A percentile compares a stretch with the other conserved stretches of the same genome.
phyloP scores from a whole-genome alignment of 1,284 basidiomycete genomes.

The Heterobasidion annosum region DNA sequence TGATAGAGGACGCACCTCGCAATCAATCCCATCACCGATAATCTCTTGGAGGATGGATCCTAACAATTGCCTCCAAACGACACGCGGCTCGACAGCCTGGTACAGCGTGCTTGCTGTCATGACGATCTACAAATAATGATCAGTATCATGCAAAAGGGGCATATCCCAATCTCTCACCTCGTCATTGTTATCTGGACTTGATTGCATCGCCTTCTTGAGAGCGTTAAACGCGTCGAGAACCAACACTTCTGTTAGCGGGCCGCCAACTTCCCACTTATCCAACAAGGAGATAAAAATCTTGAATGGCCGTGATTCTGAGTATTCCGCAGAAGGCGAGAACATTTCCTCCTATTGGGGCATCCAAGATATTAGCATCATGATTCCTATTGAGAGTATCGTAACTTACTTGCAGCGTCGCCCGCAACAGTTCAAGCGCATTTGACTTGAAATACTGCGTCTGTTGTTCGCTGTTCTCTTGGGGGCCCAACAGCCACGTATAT shows the following conservation, averaged over 20 bases:
- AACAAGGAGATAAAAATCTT: conserved; percentile 92
- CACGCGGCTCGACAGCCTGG: conserved; percentile 85
- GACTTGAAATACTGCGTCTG: conserved; percentile 67
- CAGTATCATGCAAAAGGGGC: conserved; percentile 7
- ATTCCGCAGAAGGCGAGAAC: conserved; percentile 59
- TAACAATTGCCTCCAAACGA: conserved; percentile 80
- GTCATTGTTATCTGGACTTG: conserved; percentile 41
- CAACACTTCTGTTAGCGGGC: conserved; percentile 68
- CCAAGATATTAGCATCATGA: background rate
- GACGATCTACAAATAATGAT: conserved; percentile 39
- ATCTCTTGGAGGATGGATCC: conserved; percentile 45
- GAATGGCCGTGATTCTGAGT: conserved; percentile 78
- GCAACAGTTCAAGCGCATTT: conserved; percentile 64
- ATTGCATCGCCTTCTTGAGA: conserved; percentile 49
- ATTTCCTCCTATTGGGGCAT: conserved; percentile 52
- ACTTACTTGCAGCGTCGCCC: conserved; percentile 57
- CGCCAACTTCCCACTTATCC: conserved; percentile 96
- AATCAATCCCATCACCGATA: conserved; percentile 25
- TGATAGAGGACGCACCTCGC: conserved; percentile 32
- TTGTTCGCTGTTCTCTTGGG: conserved; percentile 65
- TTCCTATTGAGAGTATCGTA: conserved; percentile 4
- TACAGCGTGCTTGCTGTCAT: conserved; percentile 88
- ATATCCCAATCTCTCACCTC: conserved; percentile 36
- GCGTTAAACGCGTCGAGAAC: conserved; percentile 77
- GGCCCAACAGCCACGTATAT: conserved; percentile 88